phyloP scores from a whole-genome alignment of 129 eudicot genomes.

The Artemisia argyi region DNA sequence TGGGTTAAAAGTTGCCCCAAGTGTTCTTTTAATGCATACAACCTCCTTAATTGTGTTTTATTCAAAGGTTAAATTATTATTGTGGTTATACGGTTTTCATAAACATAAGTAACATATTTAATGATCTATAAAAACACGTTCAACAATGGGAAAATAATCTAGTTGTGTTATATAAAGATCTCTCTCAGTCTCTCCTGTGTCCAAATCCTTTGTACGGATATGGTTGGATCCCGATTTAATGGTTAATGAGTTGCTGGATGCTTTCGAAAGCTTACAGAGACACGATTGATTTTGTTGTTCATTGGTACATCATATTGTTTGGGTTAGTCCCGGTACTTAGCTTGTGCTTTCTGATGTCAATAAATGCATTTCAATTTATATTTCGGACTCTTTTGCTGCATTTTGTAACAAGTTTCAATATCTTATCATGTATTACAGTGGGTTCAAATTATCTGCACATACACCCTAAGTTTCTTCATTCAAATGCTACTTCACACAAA shows the following conservation, averaged over 20 bases:
- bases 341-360: background rate
- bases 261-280: constrained; percentile 17
- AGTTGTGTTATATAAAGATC: background rate
- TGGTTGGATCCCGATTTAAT: background rate
- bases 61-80: background rate
- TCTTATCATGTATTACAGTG: constrained; percentile 38
- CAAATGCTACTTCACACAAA: constrained; percentile 95
- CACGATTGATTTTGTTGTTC: constrained; percentile 9
- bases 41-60: no score
- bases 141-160: background rate
- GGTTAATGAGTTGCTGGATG: constrained; percentile 3
- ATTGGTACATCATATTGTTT: constrained; percentile 1
- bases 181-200: background rate
- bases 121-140: background rate
- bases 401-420: constrained; percentile 21
- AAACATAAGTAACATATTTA: background rate
- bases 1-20: background rate
- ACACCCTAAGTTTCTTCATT: constrained; percentile 92
- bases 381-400: constrained; percentile 4
- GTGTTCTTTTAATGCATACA: background rate
- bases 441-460: constrained; percentile 56
- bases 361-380: background rate
- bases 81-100: background rate
- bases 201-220: background rate
- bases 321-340: background rate